Evolutionary conservation across 2,329 filamentous ascomycete species (phyloP).

Genomic region (Trichoderma guizhouense): DNA sequence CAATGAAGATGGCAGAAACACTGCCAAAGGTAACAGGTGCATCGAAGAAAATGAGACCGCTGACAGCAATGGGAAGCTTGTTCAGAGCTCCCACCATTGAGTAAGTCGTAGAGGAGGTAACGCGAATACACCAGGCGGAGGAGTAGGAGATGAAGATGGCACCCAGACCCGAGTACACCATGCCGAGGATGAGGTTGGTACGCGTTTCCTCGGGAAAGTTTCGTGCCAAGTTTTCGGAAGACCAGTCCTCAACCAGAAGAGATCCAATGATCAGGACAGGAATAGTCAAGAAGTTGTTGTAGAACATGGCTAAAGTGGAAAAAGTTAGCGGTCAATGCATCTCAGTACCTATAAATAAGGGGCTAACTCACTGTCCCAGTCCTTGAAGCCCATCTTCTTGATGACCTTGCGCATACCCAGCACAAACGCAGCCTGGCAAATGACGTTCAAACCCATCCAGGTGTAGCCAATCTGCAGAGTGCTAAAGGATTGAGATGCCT

Average conservation of each 20-base stretch:
- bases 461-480: slow-evolving; percentile 93
- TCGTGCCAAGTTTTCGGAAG: slow-evolving; percentile 70
- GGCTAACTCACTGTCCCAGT: slow-evolving; percentile 87
- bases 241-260: slow-evolving; percentile 88
- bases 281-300: slow-evolving; percentile 97
- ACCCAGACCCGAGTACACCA: slow-evolving; percentile 89
- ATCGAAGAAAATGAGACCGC: slow-evolving; percentile 91
- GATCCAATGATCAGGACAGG: slow-evolving; percentile 83
- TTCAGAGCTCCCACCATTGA: slow-evolving; percentile 98
- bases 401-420: slow-evolving; percentile 97
- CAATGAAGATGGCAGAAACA: slow-evolving; percentile 85
- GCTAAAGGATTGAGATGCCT: slow-evolving; percentile 72
- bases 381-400: slow-evolving; percentile 99
- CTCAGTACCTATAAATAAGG: background rate
- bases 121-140: slow-evolving; percentile 96
- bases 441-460: slow-evolving; percentile 97
- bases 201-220: slow-evolving; percentile 87
- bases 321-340: slow-evolving; percentile 29
- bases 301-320: slow-evolving; percentile 84
- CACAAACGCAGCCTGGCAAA: slow-evolving; percentile 88
- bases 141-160: slow-evolving; percentile 99
- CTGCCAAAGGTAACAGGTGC: slow-evolving; percentile 90
- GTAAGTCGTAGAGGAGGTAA: slow-evolving; percentile 96
- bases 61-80: slow-evolving; percentile 93
- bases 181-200: slow-evolving; percentile 77